Evolutionary conservation across 768 basidiomycete genomes (phyloP).

Genomic region (Hemileccinum impolitum): DNA sequence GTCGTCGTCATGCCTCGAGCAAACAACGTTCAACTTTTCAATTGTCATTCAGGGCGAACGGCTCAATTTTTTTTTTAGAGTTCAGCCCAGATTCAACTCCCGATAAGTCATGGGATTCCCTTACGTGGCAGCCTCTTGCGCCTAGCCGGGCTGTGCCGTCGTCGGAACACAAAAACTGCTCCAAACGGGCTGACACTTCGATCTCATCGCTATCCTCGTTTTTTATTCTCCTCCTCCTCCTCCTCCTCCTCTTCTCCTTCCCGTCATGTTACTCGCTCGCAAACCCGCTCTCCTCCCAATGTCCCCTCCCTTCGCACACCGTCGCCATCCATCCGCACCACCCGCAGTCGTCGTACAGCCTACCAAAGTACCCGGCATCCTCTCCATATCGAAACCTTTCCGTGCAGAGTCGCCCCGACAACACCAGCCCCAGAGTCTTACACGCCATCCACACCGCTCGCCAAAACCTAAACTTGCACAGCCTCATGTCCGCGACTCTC

Average conservation of each 20-base stretch:
- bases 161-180: constrained; percentile 34
- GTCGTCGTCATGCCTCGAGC: constrained; percentile 14
- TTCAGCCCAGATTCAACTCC: constrained; percentile 29
- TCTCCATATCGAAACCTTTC: constrained; percentile 61
- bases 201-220: constrained; percentile 29
- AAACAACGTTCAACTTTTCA: constrained; percentile 16
- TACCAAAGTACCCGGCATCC: constrained; percentile 69
- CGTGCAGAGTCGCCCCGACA: constrained; percentile 33
- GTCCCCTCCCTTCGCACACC: constrained; percentile 40
- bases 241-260: neutral
- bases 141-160: constrained; percentile 26
- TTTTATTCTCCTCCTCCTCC: constrained; percentile 13
- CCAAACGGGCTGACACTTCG: constrained; percentile 31
- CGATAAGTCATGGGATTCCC: constrained; percentile 14
- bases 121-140: constrained; percentile 22
- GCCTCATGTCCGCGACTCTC: constrained; percentile 21
- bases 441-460: constrained; percentile 33
- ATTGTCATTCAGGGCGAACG: neutral
- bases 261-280: constrained; percentile 42
- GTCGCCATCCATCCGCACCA: constrained; percentile 68
- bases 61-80: too few species aligned
- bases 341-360: constrained; percentile 66
- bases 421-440: constrained; percentile 34
- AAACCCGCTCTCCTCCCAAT: constrained; percentile 34
- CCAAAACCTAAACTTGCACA: constrained; percentile 35